Base-by-base conservation (phyloP, 2,329 filamentous ascomycete genomes). In the Fusarium siculi region DNA sequence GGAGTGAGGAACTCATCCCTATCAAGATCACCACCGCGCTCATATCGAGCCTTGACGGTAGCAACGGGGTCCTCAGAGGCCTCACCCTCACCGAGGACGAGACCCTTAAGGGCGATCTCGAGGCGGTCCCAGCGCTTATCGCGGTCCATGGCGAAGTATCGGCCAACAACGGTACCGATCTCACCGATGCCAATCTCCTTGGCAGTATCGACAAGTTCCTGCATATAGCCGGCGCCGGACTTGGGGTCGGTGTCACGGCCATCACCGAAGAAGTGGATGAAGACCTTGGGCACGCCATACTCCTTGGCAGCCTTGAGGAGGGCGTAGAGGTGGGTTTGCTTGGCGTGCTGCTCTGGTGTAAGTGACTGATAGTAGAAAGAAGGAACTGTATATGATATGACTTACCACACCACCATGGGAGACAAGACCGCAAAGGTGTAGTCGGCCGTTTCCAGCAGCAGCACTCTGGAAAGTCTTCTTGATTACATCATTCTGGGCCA, bases 101-200 rank as follows among this genome's bases (percentile, higher is more conserved):
- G 81, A 68, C 94, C 96, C 85, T 96, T 96, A 81, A 99, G 87
- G 76, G 93, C 96, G 76, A 97, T 79, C 87, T 98, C 94, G 76
- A 97, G 88, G 81, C 96, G 90, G 81, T 99, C 96, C 96, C 96
- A 99, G 82, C 96, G 91, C 94, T 98, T 98, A 84, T 99, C 96
- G 77, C 96, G 95, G 87, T 99, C 96, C 96, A 99, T 99, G 84
- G 95, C 94, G 84, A 93, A 99, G 91, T 98, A 99, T 77, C 96
- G 92, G 68, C 96, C 96, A 68, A 98, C 96, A 53, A 98, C 90
- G 42, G 96, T 98, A 37, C 94, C 96, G 74, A 99, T 90, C 84
- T 98, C 89, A 75, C 96, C 96, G 73, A 92, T 84, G 49, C 94
- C 95, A 75, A 97, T 89, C 83, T 98, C 94, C 84, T 96, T 91